Percentiles rank a stretch among this genome's conserved stretches.
phyloP scores from a whole-genome alignment of 805 yeast genomes.

The Metahyphopichia silvanorum region DNA sequence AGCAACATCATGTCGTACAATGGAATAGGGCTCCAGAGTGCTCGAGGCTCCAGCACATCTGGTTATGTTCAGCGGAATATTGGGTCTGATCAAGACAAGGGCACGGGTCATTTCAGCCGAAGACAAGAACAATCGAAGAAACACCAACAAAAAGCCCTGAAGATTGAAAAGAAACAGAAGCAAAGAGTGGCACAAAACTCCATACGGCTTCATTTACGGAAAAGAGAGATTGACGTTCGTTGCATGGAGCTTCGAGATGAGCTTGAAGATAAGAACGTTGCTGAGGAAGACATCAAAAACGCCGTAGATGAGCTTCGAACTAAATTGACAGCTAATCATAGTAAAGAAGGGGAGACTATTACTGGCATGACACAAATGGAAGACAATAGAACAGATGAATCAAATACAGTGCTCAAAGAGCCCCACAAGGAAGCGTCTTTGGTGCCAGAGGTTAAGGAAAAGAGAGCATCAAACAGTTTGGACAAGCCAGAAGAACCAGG shows the following conservation, averaged over 20 bases:
- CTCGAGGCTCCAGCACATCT: slow-evolving; percentile 63
- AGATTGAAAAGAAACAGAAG: slow-evolving; percentile 15
- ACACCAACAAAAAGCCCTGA: slow-evolving; percentile 13
- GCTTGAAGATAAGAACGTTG: slow-evolving; percentile 46
- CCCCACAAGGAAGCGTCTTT: too few relatives aligned
- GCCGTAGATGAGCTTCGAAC: slow-evolving; percentile 17
- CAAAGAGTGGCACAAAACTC: slow-evolving; percentile 15
- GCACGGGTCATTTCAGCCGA: slow-evolving; percentile 21
- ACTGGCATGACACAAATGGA: background rate
- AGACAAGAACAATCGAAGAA: slow-evolving; percentile 39
- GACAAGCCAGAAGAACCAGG: slow-evolving; percentile 1
- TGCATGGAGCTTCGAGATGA: slow-evolving; percentile 50
- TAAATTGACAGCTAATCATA: background rate
- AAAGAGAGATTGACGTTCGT: slow-evolving; percentile 40
- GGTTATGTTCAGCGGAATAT: slow-evolving; percentile 54
- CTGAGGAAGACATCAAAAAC: slow-evolving; percentile 25
- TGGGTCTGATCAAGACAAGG: slow-evolving; percentile 16
- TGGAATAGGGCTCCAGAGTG: slow-evolving; percentile 54
- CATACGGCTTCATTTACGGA: slow-evolving; percentile 30
- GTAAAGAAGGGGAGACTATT: background rate
- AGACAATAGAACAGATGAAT: background rate
- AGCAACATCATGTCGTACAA: slow-evolving; percentile 27
- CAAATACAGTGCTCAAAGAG: background rate
- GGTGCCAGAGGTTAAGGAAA: too few relatives aligned
- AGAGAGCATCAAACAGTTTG: background rate